These are phyloP conservation scores for Suillus alpinus DNA, from an alignment of 768 basidiomycete species.

Conservation along the genomic window DNA sequence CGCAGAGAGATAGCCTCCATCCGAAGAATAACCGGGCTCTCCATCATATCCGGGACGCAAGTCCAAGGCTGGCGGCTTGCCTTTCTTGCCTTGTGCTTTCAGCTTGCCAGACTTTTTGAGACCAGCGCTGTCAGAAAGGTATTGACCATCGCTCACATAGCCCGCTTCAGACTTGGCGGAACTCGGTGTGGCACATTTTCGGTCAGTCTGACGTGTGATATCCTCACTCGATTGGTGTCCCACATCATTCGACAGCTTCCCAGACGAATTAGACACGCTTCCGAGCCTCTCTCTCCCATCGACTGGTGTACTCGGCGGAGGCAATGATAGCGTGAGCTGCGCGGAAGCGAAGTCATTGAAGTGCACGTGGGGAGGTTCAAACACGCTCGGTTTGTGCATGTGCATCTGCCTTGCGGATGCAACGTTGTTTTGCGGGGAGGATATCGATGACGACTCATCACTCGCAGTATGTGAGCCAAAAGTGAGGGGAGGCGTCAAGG, in stretches of 20 bases:
- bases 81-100: slow-evolving; percentile 19
- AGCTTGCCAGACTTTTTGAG: slow-evolving; percentile 19
- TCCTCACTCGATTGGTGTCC: slow-evolving; percentile 24
- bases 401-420: slow-evolving; percentile 23
- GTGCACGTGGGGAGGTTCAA: slow-evolving; percentile 28
- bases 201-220: slow-evolving; percentile 7
- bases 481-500: slow-evolving; percentile 33
- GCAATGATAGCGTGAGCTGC: slow-evolving; percentile 26
- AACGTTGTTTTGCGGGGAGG: slow-evolving; percentile 20
- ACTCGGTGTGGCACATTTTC: slow-evolving; percentile 12
- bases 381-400: slow-evolving; percentile 25
- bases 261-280: neutral
- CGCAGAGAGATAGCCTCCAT: slow-evolving; percentile 32
- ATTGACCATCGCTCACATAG: slow-evolving; percentile 31
- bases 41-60: slow-evolving; percentile 15
- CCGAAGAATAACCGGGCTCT: slow-evolving; percentile 24
- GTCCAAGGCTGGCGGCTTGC: slow-evolving; percentile 17
- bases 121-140: slow-evolving; percentile 24
- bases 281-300: neutral
- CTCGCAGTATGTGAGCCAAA: slow-evolving; percentile 41
- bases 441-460: slow-evolving; percentile 38
- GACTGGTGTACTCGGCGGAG: slow-evolving; percentile 9
- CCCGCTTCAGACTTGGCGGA: slow-evolving; percentile 19
- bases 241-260: slow-evolving; percentile 8
- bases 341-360: slow-evolving; percentile 30